These are phyloP conservation scores for Pyrenopolyporus hunteri DNA, from an alignment of 495 filamentous ascomycete species.

Conservation along the genomic window DNA sequence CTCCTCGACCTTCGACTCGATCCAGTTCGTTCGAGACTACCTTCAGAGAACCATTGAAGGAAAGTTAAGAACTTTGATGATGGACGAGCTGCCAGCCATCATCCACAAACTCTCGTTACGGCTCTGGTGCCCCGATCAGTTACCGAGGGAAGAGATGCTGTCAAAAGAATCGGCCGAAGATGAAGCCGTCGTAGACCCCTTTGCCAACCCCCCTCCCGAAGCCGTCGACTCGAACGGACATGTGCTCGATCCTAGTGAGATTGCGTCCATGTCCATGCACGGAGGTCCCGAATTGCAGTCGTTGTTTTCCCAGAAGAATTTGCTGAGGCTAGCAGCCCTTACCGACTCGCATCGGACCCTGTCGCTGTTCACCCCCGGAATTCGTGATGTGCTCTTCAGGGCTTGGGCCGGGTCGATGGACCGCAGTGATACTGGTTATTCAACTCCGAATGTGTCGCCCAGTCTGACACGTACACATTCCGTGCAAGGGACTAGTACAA, in stretches of 20 bases:
- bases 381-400: constrained; percentile 83
- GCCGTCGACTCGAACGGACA: constrained; percentile 78
- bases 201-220: constrained; percentile 79
- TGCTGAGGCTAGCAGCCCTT: constrained; percentile 75
- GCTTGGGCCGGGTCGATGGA: constrained; percentile 90
- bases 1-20: constrained; percentile 97
- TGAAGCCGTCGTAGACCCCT: constrained; percentile 69
- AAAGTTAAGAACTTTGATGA: constrained; percentile 90
- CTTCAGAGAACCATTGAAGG: constrained; percentile 94
- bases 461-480: constrained; percentile 66
- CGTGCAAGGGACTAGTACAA: constrained; percentile 63
- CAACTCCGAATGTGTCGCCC: constrained; percentile 60
- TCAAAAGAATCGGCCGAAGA: constrained; percentile 55
- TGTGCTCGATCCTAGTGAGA: constrained; percentile 71
- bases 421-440: constrained; percentile 63
- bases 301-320: constrained; percentile 89
- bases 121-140: constrained; percentile 88
- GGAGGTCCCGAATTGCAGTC: constrained; percentile 77
- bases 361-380: constrained; percentile 82
- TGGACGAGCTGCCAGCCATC: constrained; percentile 96
- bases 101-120: constrained; percentile 91
- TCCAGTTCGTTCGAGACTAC: constrained; percentile 96
- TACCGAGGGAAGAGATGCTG: constrained; percentile 59
- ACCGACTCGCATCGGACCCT: constrained; percentile 84
- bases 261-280: constrained; percentile 76